These are phyloP conservation scores for Nicotiana knightiana DNA, from an alignment of 257 asterid species.

Conservation along the genomic window DNA sequence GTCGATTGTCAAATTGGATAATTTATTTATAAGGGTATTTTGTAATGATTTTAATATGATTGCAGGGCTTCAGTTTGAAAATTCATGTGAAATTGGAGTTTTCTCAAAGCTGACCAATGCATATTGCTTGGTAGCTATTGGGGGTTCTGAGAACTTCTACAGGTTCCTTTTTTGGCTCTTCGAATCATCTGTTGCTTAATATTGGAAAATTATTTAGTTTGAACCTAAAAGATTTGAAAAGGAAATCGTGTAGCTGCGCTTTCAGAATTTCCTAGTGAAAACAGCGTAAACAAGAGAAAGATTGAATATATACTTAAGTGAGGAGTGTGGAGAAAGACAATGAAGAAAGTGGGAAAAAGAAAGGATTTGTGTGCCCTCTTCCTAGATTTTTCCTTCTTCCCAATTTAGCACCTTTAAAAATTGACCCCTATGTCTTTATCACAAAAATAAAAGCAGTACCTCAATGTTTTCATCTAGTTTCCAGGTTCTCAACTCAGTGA, in stretches of 20 bases:
- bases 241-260: neutral
- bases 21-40: neutral
- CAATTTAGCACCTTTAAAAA: neutral
- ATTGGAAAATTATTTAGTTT: neutral
- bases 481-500: neutral
- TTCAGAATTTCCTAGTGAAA: neutral
- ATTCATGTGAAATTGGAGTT: conserved; percentile 83
- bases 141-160: conserved; percentile 94
- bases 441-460: neutral
- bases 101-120: conserved; percentile 94
- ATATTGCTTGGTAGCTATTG: conserved; percentile 86
- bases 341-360: neutral
- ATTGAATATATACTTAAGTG: neutral
- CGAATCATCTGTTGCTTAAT: neutral
- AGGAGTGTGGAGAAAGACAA: neutral
- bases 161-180: conserved; percentile 29
- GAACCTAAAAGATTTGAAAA: neutral
- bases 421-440: neutral
- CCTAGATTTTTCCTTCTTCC: neutral
- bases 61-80: conserved; percentile 86
- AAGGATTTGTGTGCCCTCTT: neutral
- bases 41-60: neutral
- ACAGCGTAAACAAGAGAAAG: neutral
- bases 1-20: neutral
- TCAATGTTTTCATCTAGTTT: neutral